Base-by-base conservation (phyloP, 352 stramenopile genomes). In the Phytopythium litorale region DNA sequence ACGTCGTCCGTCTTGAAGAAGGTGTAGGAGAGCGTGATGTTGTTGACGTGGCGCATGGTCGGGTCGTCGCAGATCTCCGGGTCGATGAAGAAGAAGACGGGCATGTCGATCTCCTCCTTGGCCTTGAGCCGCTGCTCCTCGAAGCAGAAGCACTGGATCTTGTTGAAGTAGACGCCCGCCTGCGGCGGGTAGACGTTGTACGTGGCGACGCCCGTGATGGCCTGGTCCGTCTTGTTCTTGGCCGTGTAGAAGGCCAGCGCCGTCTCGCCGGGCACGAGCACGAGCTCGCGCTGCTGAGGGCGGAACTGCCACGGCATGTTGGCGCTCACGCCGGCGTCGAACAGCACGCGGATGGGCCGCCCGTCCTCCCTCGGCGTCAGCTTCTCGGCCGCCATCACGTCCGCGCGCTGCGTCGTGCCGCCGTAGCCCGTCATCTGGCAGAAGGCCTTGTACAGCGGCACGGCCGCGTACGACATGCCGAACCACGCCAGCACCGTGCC, bases 71-170 rank as follows among this genome's bases (percentile, higher is more conserved):
- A 88, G 68, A 99, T 98, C 56, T 99, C 96, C 8, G 97, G 97
- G 81, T 99, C 97, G 67, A 99, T 98, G 77, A 99, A 99, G 83
- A 99, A 99, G 70, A 99, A 99, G 23, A 99, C 96, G 32, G 97
- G 97, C 97, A 99, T 99, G 77, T 98, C 97, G 60, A 99, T 98
- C 72, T 99, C 98, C 70, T 99, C 98, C 28, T 97, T 88, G 7
- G 95, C 85, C 58, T 98, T 91, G 7, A 99, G 78, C 19, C 97
- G 84, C 75, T 99, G 98, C 78, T 99, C 97, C 73, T 99, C 98
- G 69, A 99, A 99, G 75, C 98, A 99, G 77, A 99, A 99, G 75
- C 98, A 99, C 81, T 99, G 97, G 71, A 99, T 99, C 78, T 99
- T 99, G 84, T 99, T 99, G 75, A 99, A 99, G 76, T 99, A 99